Conservation (phyloP, 208 protist genomes). For the Crithidia thermophila region DNA sequence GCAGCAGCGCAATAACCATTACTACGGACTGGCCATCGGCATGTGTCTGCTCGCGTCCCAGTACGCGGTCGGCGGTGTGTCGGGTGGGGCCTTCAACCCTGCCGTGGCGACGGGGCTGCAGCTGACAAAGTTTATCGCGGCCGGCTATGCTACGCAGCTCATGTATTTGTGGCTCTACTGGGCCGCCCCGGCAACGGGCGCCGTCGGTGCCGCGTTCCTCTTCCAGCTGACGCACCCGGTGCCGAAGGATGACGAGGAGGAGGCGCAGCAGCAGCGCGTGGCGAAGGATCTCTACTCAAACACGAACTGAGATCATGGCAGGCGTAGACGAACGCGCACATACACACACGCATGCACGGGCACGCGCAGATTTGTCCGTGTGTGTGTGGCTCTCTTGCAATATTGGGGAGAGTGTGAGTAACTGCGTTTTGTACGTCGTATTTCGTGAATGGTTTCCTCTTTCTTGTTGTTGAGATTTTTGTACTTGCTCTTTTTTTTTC, state of each 20-base stretch:
- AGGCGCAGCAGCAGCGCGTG: conserved; percentile 48
- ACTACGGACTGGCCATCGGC: conserved; percentile 82
- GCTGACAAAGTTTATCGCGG: conserved; percentile 73
- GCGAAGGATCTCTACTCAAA: conserved; percentile 54
- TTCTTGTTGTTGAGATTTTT: no score
- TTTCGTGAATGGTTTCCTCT: no score
- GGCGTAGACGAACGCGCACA: neutral
- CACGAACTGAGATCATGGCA: neutral
- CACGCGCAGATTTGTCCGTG: neutral
- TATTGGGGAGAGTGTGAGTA: no score
- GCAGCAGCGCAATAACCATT: conserved; percentile 71
- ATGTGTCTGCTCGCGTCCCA: conserved; percentile 66
- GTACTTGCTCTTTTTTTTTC: no score
- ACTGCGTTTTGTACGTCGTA: no score
- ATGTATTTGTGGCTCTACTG: conserved; percentile 89
- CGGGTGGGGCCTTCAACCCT: conserved; percentile 85
- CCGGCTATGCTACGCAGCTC: conserved; percentile 68
- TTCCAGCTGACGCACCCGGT: conserved; percentile 80
- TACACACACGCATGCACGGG: neutral
- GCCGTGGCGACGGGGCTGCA: conserved; percentile 75
- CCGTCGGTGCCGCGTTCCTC: conserved; percentile 60
- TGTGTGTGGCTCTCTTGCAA: neutral
- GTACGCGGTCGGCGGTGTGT: conserved; percentile 81
- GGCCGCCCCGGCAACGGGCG: conserved; percentile 67
- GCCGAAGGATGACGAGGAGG: conserved; percentile 58